Evolutionary conservation across 1,284 basidiomycete species (phyloP).

Genomic region (Phellinidium pouzarii): DNA sequence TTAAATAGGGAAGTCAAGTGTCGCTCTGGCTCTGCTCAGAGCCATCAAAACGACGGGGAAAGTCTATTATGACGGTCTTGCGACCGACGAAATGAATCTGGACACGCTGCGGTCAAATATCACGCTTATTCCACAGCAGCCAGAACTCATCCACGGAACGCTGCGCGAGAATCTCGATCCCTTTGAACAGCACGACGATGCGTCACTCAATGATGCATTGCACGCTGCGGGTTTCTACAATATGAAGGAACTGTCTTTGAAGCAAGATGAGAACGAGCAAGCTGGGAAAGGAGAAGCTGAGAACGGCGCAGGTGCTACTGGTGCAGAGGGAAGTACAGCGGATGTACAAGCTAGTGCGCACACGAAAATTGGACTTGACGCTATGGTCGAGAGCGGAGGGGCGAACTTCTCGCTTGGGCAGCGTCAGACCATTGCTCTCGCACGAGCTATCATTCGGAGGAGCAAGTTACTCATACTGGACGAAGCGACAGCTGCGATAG

Average conservation of each 20-base stretch:
- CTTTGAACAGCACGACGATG: constrained; percentile 40
- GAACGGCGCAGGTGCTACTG: constrained; percentile 31
- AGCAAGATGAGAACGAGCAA: too few species aligned
- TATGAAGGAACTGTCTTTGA: neutral
- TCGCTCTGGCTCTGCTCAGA: constrained; percentile 36
- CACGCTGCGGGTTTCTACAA: constrained; percentile 20
- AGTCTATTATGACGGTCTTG: constrained; percentile 31
- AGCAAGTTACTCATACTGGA: constrained; percentile 29
- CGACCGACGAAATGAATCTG: constrained; percentile 32
- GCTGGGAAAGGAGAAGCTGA: constrained; percentile 31
- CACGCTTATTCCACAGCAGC: constrained; percentile 44
- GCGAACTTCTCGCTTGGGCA: constrained; percentile 11
- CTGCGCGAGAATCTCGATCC: constrained; percentile 29
- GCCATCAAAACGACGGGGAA: constrained; percentile 35
- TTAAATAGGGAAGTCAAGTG: neutral
- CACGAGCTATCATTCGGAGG: constrained; percentile 29
- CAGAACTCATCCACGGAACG: constrained; percentile 24
- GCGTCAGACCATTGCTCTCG: constrained; percentile 37
- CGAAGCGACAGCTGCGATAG: constrained; percentile 27
- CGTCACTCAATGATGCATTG: constrained; percentile 39
- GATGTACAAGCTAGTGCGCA: neutral
- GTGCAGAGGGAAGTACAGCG: neutral
- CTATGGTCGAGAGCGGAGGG: constrained; percentile 10
- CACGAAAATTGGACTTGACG: constrained; percentile 5
- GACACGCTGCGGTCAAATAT: constrained; percentile 37